These are phyloP conservation scores for Globisporangium megalacanthum DNA, from an alignment of 352 stramenopile species.

Conservation along the genomic window DNA sequence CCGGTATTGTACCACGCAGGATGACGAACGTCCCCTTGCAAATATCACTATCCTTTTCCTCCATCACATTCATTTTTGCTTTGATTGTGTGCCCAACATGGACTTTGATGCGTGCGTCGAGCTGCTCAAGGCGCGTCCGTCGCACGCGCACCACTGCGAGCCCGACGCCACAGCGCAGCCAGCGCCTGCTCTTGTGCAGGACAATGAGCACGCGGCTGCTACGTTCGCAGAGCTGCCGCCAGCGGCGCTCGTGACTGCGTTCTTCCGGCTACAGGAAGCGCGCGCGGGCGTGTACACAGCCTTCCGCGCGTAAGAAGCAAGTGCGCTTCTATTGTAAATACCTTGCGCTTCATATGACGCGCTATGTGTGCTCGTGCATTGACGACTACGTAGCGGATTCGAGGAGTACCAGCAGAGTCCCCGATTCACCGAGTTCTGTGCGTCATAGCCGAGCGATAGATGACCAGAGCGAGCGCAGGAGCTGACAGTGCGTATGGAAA, in stretches of 20 bases:
- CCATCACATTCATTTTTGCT: background rate
- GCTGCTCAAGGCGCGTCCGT: slow-evolving; percentile 52
- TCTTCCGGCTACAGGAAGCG: slow-evolving; percentile 52
- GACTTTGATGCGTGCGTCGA: slow-evolving; percentile 62
- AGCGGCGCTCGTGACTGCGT: slow-evolving; percentile 27
- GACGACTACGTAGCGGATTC: slow-evolving; percentile 40
- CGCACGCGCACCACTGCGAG: slow-evolving; percentile 61
- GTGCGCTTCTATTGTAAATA: background rate
- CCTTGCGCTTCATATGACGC: background rate
- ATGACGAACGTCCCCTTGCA: background rate
- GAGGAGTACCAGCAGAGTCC: slow-evolving; percentile 56
- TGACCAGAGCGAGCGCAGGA: too few relatives aligned
- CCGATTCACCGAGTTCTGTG: slow-evolving; percentile 63
- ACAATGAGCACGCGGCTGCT: slow-evolving; percentile 5
- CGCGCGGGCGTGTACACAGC: slow-evolving; percentile 67
- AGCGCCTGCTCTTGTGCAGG: background rate
- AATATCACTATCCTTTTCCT: background rate
- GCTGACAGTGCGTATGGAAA: background rate
- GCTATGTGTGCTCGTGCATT: background rate
- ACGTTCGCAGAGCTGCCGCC: slow-evolving; percentile 11
- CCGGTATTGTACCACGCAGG: too few relatives aligned
- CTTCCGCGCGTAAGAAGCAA: slow-evolving; percentile 43
- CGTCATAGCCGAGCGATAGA: background rate
- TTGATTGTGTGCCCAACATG: slow-evolving; percentile 24
- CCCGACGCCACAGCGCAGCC: slow-evolving; percentile 8